Evolutionary conservation across 352 stramenopile species (phyloP), one percentile per base, ranked within the genome.

Genomic region (Phytopythium chamaehyphon): DNA sequence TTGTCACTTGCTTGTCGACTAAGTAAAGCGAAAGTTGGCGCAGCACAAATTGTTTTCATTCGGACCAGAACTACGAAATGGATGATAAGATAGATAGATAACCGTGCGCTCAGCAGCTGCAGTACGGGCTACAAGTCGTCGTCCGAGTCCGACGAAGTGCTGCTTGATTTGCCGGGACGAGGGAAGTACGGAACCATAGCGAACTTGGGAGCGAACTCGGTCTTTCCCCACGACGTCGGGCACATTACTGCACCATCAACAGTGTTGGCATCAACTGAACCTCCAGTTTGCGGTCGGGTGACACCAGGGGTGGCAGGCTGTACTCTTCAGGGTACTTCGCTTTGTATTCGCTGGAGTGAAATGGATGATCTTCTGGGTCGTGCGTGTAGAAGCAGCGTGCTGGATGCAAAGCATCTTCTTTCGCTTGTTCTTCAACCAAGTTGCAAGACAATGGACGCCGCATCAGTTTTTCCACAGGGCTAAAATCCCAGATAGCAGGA

Each of bases 271-370:
- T 28, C 45, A 33, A 21, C 11, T 51, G 45, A 18, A 40, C 45
- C 21, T 51, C 45, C 4, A 28, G 5, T n/a, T 31, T 3, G 2
- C 31, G 5, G 9, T 37, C 26, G 1, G 24, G 11, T 2, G 24
- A 26, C 7, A 40, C 39, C n/a, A 51, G n/a, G 0, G n/a, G 45
- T 6, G 44, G 44, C 15, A 50, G 24, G 16, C 21, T 47, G 22
- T 35, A 26, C 42, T 47, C 31, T n/a, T 47, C 23, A 19, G 22
- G 23, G 42, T 47, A 47, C 42, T 22, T 36, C 19, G 21, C 6
- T 21, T 47, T 15, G 23, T 23, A 37, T 2, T 37, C 24, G 16
- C 43, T 49, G 21, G 16, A 11, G 24, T 37, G 36, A 23, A 49
- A 38, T 16, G 43, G 43, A 16, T 49, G 43, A 15, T 37, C 43